phyloP scores from a whole-genome alignment of 202 grass and related monocot genomes.

The Schoenoplectus tabernaemontani region DNA sequence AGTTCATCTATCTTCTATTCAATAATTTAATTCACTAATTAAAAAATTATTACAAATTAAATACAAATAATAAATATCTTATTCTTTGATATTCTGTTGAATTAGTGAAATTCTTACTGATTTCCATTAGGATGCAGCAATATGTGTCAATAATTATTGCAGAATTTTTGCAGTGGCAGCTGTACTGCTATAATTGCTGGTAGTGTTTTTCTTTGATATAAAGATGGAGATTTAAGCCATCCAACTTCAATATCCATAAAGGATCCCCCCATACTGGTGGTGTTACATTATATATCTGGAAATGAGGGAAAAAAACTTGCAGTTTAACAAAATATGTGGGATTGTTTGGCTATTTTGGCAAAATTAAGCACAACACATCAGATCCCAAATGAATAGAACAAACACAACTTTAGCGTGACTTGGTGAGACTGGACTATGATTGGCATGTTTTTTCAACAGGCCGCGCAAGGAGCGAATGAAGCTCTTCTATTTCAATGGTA shows the following conservation, averaged over 20 bases:
- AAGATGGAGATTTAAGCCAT: no score
- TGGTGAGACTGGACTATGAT: not conserved
- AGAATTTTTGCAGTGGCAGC: not conserved
- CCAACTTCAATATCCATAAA: not conserved
- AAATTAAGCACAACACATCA: not conserved
- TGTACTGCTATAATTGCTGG: not conserved
- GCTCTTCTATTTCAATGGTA: constrained; percentile 97
- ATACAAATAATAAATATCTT: not conserved
- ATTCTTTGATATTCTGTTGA: not conserved
- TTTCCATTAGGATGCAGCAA: not conserved
- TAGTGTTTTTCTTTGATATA: not conserved
- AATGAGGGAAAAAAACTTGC: not conserved
- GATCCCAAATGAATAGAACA: not conserved
- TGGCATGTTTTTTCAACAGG: constrained; percentile 28
- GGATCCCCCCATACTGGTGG: not conserved
- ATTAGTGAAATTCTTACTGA: not conserved
- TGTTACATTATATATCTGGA: not conserved
- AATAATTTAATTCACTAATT: not conserved
- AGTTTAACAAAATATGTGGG: not conserved
- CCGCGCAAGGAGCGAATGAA: constrained; percentile 54
- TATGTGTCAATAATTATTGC: not conserved
- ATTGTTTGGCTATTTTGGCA: not conserved
- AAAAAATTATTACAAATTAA: not conserved
- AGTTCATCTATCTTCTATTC: not conserved
- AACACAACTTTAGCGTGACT: not conserved